Conservation (phyloP, 192 early-diverging fungal species). For the Pilaira anomala region DNA sequence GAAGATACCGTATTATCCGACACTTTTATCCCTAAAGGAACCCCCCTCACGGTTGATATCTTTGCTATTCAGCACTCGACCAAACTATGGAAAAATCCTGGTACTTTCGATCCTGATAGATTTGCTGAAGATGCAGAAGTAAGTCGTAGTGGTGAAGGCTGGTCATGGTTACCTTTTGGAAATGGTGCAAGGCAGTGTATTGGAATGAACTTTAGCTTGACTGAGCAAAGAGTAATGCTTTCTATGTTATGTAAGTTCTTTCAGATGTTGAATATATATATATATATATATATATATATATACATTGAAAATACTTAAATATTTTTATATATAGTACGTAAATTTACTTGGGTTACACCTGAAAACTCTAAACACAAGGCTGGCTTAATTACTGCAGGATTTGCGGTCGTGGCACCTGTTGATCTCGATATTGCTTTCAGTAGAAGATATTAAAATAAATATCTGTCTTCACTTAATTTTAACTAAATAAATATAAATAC, state of each 20-base stretch:
- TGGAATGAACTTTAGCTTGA: conserved; percentile 58
- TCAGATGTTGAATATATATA: too few relatives aligned
- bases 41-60: conserved; percentile 9
- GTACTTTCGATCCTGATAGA: conserved; percentile 46
- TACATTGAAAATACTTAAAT: not conserved
- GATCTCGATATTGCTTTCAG: too few relatives aligned
- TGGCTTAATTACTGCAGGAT: not conserved
- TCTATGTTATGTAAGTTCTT: conserved; percentile 44
- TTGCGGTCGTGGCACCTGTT: too few relatives aligned
- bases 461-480: too few relatives aligned
- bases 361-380: conserved; percentile 15
- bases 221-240: conserved; percentile 54
- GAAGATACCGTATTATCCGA: conserved; percentile 25
- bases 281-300: not conserved
- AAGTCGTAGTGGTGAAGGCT: not conserved
- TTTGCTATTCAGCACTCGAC: conserved; percentile 18
- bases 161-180: conserved; percentile 53
- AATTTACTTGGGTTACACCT: conserved; percentile 13
- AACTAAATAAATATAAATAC: too few relatives aligned
- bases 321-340: conserved; percentile 5
- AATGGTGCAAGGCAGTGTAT: conserved; percentile 57
- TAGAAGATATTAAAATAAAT: too few relatives aligned
- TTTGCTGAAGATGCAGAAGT: conserved; percentile 28
- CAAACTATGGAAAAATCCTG: conserved; percentile 35
- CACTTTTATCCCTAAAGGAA: conserved; percentile 28